These are phyloP conservation scores for Geotrichum aggregatum DNA, from an alignment of 1,139 yeast species.

Conservation along the genomic window DNA sequence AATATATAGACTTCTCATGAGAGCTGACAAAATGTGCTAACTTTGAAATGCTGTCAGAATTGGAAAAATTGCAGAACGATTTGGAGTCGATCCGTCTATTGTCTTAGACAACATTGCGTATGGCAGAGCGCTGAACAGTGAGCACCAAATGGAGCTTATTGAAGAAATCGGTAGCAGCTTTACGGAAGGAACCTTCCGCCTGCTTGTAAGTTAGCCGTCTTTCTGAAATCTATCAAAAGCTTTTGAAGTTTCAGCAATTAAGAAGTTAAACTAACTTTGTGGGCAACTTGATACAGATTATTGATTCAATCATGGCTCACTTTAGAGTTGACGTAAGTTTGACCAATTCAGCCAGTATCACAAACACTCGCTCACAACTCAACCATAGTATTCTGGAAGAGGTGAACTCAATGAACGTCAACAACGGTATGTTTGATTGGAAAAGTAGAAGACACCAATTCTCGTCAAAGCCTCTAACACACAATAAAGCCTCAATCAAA, in stretches of 20 bases:
- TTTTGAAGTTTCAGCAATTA: too few relatives aligned
- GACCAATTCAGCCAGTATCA: neutral
- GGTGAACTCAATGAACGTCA: slow-evolving; percentile 61
- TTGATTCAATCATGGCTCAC: slow-evolving; percentile 61
- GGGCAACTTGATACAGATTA: slow-evolving; percentile 31
- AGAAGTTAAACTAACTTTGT: too few relatives aligned
- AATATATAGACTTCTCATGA: neutral
- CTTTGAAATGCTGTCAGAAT: slow-evolving; percentile 38
- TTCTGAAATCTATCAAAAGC: too few relatives aligned
- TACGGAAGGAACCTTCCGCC: slow-evolving; percentile 48
- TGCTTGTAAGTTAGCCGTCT: slow-evolving; percentile 34
- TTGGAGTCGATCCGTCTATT: slow-evolving; percentile 50
- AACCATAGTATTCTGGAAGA: slow-evolving; percentile 46
- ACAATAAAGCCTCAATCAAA: slow-evolving; percentile 53
- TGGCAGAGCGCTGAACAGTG: slow-evolving; percentile 58
- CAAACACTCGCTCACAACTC: neutral
- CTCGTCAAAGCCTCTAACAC: neutral
- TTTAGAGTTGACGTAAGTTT: slow-evolving; percentile 51
- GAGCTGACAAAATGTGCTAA: neutral
- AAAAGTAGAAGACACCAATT: neutral
- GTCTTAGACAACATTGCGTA: slow-evolving; percentile 54
- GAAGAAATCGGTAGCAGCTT: slow-evolving; percentile 51
- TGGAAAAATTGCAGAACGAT: slow-evolving; percentile 51
- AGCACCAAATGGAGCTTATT: slow-evolving; percentile 56
- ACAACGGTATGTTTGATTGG: slow-evolving; percentile 40